Evolutionary conservation across 371 early-diverging fungal species (phyloP), one percentile per base, ranked within the genome.

Genomic region (Rhizopus delemar): DNA sequence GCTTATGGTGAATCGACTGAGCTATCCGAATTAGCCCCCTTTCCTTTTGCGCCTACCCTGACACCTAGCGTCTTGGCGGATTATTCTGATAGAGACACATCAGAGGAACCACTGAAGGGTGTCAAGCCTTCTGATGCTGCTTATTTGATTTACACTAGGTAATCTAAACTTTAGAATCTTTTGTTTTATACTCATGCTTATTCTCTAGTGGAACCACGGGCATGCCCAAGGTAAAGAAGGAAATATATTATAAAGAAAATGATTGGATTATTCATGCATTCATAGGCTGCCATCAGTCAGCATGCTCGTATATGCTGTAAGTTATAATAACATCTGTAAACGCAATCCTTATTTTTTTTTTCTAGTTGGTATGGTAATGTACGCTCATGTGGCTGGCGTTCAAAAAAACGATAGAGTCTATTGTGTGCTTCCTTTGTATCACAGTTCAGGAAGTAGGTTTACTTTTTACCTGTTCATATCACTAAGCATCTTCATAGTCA

Each of bases 381-480:
- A 55, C 43, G 38, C 69, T 3, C 55, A 59, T 35, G 48, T 41
- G 15, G 56, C 53, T 9, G 63, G 60, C 28, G 41, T 65, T 6
- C 33, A 59, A 11, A 41, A 60, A 12, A 50, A 64, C 3, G 75
- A 82, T 46, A 63, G 82, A 52, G 69, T 76, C 0, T 82, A 82
- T 56, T 74, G 74, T 53, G 74, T 77, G n/a, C 53, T 82, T 33
- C 82, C 82, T 4, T 64, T 82, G 16, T 82, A 78, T 38, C 83
- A 82, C 53, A 81, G 81, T 51, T 77, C 80, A 11, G 82, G 75
- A 49, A 55, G 73, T 78, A 78, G 64, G 69, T 53, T 32, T 22
- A 22, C 22, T 43, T 11, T n/a, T n/a, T 13, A n/a, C 6, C 36
- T 22, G 22, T 22, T 22, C 22, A 22, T 22, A 22, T 22, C 22